Evolutionary conservation across 208 protist genomes (phyloP), one percentile per base, ranked within the genome.

Genomic region (Tritrichomonas musculus): DNA sequence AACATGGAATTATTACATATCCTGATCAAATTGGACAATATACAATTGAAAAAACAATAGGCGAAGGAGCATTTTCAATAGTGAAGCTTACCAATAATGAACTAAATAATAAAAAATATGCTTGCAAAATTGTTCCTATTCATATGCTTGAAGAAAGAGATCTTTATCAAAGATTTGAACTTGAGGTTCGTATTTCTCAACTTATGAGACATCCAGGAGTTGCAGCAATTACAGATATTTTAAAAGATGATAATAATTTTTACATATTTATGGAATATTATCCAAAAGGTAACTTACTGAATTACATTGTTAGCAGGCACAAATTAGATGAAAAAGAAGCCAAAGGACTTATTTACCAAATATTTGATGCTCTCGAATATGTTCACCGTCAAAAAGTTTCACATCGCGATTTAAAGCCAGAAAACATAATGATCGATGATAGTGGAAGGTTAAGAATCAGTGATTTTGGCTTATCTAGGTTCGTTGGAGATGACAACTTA

Each of bases 181-280:
- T 30, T 41, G 95, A 95, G 55, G 55, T 95, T 17, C 33, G 33
- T 17, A 47, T 69, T 9, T 60, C 95, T 49, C 73, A 93, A 53
- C 57, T 22, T 2, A 94, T 95, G 0, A 57, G 88, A 8, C 94
- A 95, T 80, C 94, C 93, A 27, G 95, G 95, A 82, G 95, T 95
- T 64, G 94, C 95, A 2, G 11, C 66, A 77, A 66, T 95, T 41
- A 92, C 94, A 44, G 94, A 94, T 47, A 94, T 93, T 53, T 94
- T 95, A 80, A 80, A 94, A 77, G 41, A 39, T 53, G n/a, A 92
- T 36, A 65, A 0, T 27, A 4, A 55, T 27, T 69, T 49, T 66
- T 92, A 41, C n/a, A 53, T 92, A 30, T n/a, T 92, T 17, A 92
- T 92, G 82, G 50, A 92, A 66, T 92, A 92, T 66, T 92, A 50